A percentile compares a stretch with the other conserved stretches of the same genome.
phyloP scores from a whole-genome alignment of 2,329 filamentous ascomycete species.

The Neonectria faginata region DNA sequence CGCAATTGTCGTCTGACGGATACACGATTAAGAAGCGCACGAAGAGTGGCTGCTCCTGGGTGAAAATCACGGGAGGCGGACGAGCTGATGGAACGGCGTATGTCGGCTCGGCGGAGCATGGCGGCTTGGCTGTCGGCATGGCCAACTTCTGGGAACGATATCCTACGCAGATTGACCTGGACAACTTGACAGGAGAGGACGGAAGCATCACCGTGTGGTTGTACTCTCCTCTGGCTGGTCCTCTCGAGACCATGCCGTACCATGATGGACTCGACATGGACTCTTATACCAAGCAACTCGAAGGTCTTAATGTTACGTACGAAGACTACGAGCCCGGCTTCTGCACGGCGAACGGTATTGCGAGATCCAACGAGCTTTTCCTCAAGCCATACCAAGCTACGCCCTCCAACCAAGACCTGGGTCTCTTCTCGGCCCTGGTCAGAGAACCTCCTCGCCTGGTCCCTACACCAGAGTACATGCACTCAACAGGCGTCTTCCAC shows the following conservation, averaged over 20 bases:
- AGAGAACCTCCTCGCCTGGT: slow-evolving; percentile 63
- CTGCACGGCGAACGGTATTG: slow-evolving; percentile 67
- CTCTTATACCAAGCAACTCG: slow-evolving; percentile 67
- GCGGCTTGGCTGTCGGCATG: slow-evolving; percentile 69
- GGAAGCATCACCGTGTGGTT: slow-evolving; percentile 69
- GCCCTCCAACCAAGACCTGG: slow-evolving; percentile 60
- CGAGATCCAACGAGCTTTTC: slow-evolving; percentile 67
- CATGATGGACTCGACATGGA: slow-evolving; percentile 68
- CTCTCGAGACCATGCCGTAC: slow-evolving; percentile 67
- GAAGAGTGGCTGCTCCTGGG: slow-evolving; percentile 65
- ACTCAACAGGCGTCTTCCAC: slow-evolving; percentile 32
- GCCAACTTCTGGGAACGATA: slow-evolving; percentile 73
- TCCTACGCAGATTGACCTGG: slow-evolving; percentile 67
- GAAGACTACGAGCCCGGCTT: slow-evolving; percentile 70
- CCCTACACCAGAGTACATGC: slow-evolving; percentile 60
- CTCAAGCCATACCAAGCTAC: slow-evolving; percentile 60
- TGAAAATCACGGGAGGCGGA: slow-evolving; percentile 67
- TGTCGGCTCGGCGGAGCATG: slow-evolving; percentile 65
- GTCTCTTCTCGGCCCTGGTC: slow-evolving; percentile 44
- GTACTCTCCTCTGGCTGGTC: slow-evolving; percentile 66
- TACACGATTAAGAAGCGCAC: slow-evolving; percentile 71
- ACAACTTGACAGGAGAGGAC: slow-evolving; percentile 59
- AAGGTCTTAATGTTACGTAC: slow-evolving; percentile 71
- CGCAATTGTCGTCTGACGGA: slow-evolving; percentile 69
- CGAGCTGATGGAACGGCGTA: slow-evolving; percentile 67